Base-by-base conservation (phyloP, 2,329 filamentous ascomycete genomes). In the Canariomyces notabilis region DNA sequence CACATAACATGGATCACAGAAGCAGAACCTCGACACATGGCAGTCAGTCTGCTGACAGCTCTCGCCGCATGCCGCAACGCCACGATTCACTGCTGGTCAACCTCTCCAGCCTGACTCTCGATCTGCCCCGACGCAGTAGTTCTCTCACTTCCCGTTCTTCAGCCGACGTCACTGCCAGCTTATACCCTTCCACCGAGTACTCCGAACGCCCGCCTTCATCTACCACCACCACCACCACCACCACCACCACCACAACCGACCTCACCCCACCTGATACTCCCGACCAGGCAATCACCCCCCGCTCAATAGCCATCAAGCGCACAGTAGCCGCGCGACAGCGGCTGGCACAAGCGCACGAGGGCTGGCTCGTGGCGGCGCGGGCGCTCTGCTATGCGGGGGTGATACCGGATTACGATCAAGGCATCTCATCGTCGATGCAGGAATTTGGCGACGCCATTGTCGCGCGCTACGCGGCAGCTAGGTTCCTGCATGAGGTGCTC, bases 371-470 rank as follows among this genome's bases (percentile, higher is more conserved):
- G 6, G n/a, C n/a, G 1, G 39, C 26, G 4, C 26, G 14, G 7
- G 8, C 8, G 4, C 26, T 29, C 4, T 5, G 14, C 26, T 12
- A 29, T 5, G 9, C 7, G 7, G 26, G 26, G 3, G 26, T 29
- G 26, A 29, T 29, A 4, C 26, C 15, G 7, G 12, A 5, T 5
- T 16, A 12, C 31, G 14, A 38, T 42, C 5, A 34, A 6, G 6
- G 3, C 12, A 1, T 42, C 19, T 14, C 36, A 2, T 1, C 6
- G 2, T 40, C 44, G 9, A 23, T 50, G n/a, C 1, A 22, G 2
- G 48, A n/a, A 15, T 44, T 50, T 18, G 48, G 41, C 18, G 12
- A 20, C 9, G 40, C 43, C 14, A 38, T 45, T 1, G 15, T 3
- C 5, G 37, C 9, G 9, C 44, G 37, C 16, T 42, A 48, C 34